Evolutionary conservation across 306 rosid species (phyloP).

Genomic region (Mimosa pudica): DNA sequence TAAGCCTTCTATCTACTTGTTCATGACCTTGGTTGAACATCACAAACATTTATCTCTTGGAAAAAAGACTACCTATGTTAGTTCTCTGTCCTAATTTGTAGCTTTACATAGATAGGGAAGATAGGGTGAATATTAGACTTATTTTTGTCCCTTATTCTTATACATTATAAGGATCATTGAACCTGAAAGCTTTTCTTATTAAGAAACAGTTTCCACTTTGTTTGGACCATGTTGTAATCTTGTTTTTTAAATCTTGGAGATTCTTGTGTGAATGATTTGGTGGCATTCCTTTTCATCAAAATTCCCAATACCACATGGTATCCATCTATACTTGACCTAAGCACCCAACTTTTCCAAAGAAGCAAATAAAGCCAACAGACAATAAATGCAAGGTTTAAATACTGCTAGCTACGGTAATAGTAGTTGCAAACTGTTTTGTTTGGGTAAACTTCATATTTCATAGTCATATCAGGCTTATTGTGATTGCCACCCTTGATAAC

Average conservation of each 20-base stretch:
- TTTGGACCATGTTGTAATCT: background rate
- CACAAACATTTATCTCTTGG: background rate
- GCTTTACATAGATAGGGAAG: slow-evolving; percentile 3
- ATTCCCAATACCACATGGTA: background rate
- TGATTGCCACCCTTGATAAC: background rate
- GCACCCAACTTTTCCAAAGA: background rate
- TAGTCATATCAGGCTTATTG: too few species aligned
- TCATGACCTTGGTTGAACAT: background rate
- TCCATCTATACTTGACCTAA: background rate
- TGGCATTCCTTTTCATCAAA: background rate
- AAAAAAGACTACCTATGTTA: background rate
- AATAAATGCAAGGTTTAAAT: background rate
- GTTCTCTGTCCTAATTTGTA: background rate
- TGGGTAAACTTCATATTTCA: background rate
- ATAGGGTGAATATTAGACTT: background rate
- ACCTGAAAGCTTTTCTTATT: background rate
- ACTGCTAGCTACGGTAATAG: background rate
- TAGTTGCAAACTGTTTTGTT: background rate
- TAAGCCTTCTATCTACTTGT: background rate
- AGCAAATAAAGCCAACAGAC: background rate
- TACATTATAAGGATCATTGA: background rate
- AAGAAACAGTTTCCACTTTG: background rate
- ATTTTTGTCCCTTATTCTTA: background rate
- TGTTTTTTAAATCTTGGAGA: background rate
- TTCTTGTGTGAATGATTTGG: background rate